A percentile compares a stretch with the other conserved stretches of the same genome.
These are phyloP conservation scores for Casuarina cunninghamiana DNA, from an alignment of 306 rosid species.

Conservation along the genomic window DNA sequence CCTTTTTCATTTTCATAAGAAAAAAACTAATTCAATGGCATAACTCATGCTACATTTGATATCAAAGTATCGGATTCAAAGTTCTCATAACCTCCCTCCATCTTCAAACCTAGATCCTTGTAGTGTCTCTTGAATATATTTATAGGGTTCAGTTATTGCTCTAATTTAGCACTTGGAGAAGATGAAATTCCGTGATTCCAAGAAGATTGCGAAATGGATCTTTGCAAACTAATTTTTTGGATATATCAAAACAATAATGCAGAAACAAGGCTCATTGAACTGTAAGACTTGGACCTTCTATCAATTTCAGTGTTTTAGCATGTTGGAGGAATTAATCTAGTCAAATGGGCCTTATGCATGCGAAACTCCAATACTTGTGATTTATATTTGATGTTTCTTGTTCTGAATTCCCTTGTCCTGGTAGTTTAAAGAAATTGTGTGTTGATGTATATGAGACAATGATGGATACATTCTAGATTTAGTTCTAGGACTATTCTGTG, in stretches of 20 bases:
- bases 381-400: neutral
- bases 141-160: neutral
- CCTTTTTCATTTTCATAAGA: too few relatives aligned
- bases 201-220: neutral
- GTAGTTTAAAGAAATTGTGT: neutral
- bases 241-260: neutral
- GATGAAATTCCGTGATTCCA: neutral
- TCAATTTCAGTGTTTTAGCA: neutral
- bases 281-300: neutral
- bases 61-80: too few relatives aligned
- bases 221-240: neutral
- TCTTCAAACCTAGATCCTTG: too few relatives aligned
- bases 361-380: neutral
- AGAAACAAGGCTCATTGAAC: neutral
- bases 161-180: neutral
- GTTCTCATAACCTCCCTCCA: too few relatives aligned
- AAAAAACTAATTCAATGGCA: too few relatives aligned
- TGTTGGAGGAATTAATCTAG: slow-evolving; percentile 8
- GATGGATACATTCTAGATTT: too few relatives aligned
- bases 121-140: neutral
- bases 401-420: neutral
- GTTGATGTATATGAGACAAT: slow-evolving; percentile 2
- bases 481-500: too few relatives aligned
- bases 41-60: too few relatives aligned
- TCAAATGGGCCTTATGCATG: slow-evolving; percentile 3